phyloP scores from a whole-genome alignment of 2,329 filamentous ascomycete species.

The Ophiocordyceps polyrhachis-furcata region DNA sequence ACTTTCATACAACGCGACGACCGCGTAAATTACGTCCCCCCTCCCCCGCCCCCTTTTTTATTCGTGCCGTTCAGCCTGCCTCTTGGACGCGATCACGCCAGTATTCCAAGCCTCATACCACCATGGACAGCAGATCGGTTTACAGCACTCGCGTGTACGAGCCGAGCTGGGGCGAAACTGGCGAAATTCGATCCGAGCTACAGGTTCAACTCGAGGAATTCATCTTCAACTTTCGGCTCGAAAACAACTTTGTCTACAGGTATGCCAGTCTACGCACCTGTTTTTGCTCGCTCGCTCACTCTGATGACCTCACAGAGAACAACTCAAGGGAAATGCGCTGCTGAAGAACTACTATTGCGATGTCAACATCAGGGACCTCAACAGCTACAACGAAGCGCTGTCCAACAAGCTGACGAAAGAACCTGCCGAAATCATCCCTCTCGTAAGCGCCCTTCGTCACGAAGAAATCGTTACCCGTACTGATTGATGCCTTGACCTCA shows the following conservation, averaged over 20 bases:
- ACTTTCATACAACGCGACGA: constrained; percentile 4
- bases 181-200: constrained; percentile 52
- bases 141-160: constrained; percentile 72
- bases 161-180: constrained; percentile 42
- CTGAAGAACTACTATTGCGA: constrained; percentile 93
- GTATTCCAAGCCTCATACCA: constrained; percentile 15
- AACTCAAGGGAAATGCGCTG: constrained; percentile 85
- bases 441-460: constrained; percentile 34
- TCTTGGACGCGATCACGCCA: not conserved
- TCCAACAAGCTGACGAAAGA: constrained; percentile 79
- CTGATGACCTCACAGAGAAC: constrained; percentile 44
- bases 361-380: constrained; percentile 85
- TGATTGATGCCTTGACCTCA: constrained; percentile 19
- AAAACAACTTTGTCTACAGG: constrained; percentile 92
- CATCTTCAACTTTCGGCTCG: constrained; percentile 80
- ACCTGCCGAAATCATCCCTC: constrained; percentile 78
- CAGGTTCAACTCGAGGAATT: constrained; percentile 75
- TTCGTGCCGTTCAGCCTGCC: not conserved
- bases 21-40: constrained; percentile 8
- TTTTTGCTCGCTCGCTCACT: constrained; percentile 5
- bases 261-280: too few relatives aligned
- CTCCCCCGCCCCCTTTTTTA: constrained; percentile 1
- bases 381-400: constrained; percentile 89
- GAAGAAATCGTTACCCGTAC: not conserved
- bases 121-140: constrained; percentile 75